Percentiles rank a stretch among this genome's conserved stretches.
Conservation (phyloP, 257 asterid species). For the Ajuga chamaepitys region DNA sequence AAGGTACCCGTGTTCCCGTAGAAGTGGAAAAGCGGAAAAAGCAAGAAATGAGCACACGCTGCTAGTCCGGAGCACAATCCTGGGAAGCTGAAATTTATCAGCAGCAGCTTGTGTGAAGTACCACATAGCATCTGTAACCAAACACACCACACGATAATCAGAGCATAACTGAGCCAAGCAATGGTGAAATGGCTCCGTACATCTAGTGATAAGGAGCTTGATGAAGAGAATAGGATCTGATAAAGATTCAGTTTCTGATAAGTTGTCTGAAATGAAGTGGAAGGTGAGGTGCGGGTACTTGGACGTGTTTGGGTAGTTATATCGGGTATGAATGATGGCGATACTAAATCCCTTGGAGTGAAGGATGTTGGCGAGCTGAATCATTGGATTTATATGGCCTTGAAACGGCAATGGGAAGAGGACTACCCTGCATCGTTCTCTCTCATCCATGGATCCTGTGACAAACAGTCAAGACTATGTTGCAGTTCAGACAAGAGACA, state of each 20-base stretch:
- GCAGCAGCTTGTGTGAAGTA: conserved; percentile 29
- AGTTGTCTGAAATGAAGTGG: conserved; percentile 20
- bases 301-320: conserved; percentile 26
- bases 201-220: conserved; percentile 12
- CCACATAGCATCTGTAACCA: conserved; percentile 21
- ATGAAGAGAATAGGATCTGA: background rate
- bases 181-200: conserved; percentile 2
- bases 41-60: conserved; percentile 22
- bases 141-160: background rate
- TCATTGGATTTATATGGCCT: conserved; percentile 55
- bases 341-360: conserved; percentile 32
- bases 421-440: conserved; percentile 9
- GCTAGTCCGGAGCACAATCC: conserved; percentile 29
- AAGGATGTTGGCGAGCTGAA: conserved; percentile 44
- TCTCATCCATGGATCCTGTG: conserved; percentile 10
- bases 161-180: conserved; percentile 15
- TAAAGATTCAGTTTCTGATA: background rate
- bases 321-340: conserved; percentile 30
- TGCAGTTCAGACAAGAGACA: background rate
- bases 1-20: conserved; percentile 18
- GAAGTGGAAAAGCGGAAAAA: conserved; percentile 9
- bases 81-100: conserved; percentile 25
- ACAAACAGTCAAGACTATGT: background rate
- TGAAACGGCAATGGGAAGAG: conserved; percentile 34
- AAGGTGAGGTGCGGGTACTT: conserved; percentile 34